Evolutionary conservation across 2,329 filamentous ascomycete species (phyloP).

Genomic region (Cladosporium colombiae): DNA sequence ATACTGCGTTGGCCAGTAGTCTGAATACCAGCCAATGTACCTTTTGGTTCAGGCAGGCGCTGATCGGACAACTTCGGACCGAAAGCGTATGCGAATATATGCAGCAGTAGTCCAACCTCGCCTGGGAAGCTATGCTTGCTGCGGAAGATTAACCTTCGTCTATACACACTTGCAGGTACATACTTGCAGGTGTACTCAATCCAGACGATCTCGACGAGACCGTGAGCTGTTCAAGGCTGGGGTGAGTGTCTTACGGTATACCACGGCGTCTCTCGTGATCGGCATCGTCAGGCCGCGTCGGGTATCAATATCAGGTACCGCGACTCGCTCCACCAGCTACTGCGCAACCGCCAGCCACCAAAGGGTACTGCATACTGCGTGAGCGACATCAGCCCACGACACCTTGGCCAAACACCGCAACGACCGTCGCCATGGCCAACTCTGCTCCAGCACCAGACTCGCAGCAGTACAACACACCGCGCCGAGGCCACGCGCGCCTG

Average conservation of each 20-base stretch:
- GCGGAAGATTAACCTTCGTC: background rate
- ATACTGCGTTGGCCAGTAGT: background rate
- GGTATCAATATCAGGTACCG: background rate
- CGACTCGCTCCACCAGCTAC: background rate
- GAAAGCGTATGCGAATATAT: background rate
- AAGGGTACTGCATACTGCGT: background rate
- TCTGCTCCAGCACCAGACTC: background rate
- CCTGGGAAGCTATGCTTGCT: background rate
- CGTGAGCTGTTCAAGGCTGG: background rate
- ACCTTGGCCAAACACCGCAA: background rate
- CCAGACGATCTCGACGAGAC: background rate
- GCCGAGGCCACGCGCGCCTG: conserved; percentile 16
- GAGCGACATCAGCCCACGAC: background rate
- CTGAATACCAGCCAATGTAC: background rate
- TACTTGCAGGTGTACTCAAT: no score
- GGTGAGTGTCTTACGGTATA: background rate
- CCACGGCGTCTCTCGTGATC: background rate
- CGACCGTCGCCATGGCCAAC: background rate
- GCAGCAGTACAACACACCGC: conserved; percentile 12
- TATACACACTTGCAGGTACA: background rate
- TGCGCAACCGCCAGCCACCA: background rate
- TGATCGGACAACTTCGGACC: background rate
- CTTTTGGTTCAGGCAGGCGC: no score
- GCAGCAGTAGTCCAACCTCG: background rate
- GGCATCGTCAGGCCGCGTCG: background rate